Base-by-base conservation (phyloP, 306 rosid species). In the Nissolia schottii region DNA sequence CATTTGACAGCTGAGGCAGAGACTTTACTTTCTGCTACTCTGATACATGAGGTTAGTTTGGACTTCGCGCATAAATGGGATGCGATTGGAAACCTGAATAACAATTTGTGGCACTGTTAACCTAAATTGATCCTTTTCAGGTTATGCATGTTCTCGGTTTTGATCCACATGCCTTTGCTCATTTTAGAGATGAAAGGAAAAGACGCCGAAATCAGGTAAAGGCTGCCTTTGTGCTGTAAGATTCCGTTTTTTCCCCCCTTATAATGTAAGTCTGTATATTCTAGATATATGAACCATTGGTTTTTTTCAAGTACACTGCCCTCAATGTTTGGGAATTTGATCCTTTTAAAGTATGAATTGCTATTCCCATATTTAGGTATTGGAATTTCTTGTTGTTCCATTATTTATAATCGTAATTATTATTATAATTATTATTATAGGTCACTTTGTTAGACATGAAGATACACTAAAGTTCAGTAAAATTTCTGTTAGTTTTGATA, bases 121-220 rank as follows among this genome's bases (percentile, higher is more conserved):
- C 38, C 40, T 64, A 75, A 49, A 51, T 62, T 64, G 31, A 48
- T 71, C 37, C 55, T 28, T 73, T 86, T 43, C 91, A 94, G 98
- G 98, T 94, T 66, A 89, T 94, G 91, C 99, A 94, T 65, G 97
- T 94, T 77, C 99, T 94, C 40, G 99, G 99, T 71, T 94, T 94
- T 56, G 99, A 94, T 81, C 99, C 99, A 37, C 99, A 94, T 73
- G 99, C 99, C 63, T 94, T 94, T 77, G 80, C 95, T 80, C 99
- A 94, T 82, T 94, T 94, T 84, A 86, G 99, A 84, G 99, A 94
- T 80, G 99, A 91, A 77, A 86, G 97, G 84, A 91, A 91, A 86
- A 86, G 96, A 78, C 85, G 97, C 32, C 99, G 91, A 18, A 81
- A 78, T 80, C 82, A 86, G 91, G 99, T 94, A 82, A 54, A n/a